Conservation (phyloP, 2,329 filamentous ascomycete species). For the Trichoderma cornu-damae region DNA sequence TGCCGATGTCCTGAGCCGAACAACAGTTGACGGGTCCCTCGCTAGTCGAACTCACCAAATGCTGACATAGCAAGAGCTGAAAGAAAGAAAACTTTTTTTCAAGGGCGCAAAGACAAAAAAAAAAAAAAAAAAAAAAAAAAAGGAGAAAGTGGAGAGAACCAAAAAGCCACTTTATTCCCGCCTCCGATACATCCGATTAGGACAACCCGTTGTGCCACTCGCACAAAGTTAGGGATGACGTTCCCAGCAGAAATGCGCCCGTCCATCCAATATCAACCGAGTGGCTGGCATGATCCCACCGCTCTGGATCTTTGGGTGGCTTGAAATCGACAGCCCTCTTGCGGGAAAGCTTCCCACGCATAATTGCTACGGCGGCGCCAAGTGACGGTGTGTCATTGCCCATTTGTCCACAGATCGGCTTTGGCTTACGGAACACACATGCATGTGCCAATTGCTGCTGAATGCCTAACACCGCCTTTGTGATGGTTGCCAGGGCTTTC, state of each 20-base stretch:
- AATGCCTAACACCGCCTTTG: background rate
- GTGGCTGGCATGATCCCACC: constrained; percentile 6
- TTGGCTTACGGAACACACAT: too few relatives aligned
- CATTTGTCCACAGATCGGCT: background rate
- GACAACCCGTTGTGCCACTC: background rate
- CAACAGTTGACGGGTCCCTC: constrained; percentile 11
- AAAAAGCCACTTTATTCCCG: constrained; percentile 11
- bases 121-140: background rate
- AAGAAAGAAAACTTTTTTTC: background rate
- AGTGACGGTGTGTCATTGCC: background rate
- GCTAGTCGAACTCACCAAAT: constrained; percentile 10
- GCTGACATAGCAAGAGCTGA: constrained; percentile 11
- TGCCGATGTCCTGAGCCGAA: constrained; percentile 4
- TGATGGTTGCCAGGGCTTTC: background rate
- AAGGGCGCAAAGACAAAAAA: too few relatives aligned
- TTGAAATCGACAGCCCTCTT: background rate
- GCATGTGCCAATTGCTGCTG: background rate
- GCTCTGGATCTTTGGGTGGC: constrained; percentile 3
- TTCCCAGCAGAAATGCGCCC: background rate
- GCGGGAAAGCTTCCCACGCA: background rate
- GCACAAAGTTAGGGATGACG: too few relatives aligned
- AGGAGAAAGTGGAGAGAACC: constrained; percentile 16
- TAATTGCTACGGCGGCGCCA: too few relatives aligned
- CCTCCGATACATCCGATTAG: constrained; percentile 16
- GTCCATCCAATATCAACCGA: background rate